Evolutionary conservation across 345 rosid genomes (phyloP), one percentile per base, ranked within the genome.

Genomic region (Citrus medica): DNA sequence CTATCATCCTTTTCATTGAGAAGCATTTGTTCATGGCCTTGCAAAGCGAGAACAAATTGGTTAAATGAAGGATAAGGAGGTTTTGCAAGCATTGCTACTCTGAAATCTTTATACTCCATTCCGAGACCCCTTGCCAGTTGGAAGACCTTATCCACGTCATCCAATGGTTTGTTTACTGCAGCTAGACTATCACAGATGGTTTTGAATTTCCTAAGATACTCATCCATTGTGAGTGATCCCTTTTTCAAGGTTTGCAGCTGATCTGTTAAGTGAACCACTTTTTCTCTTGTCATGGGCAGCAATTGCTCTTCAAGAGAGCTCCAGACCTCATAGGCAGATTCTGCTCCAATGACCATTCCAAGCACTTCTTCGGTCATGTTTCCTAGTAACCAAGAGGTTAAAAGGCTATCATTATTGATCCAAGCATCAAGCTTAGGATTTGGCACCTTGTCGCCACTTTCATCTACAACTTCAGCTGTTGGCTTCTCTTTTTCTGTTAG

Each of bases 1-100:
- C 5, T 55, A 5, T 55, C 22, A 16, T 55, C 7, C 4, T 4
- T 19, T 6, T 55, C 59, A 55, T 63, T 3, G 16, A 13, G 6
- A 0, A 12, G 8, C 12, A 9, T 25, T 66, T 51, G 14, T 12
- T 76, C 38, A 24, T 58, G n/a, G n/a, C n/a, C 53, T 2, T 65
- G 24, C 13, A 76, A 28, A 5, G 51, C 48, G 12, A 75, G 28
- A 13, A 62, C 17, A 46, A 75, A 75, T 62, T 75, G 14, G 25
- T 64, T 75, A 17, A 63, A 63, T 12, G 46, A 12, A 64, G 46
- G 78, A 46, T 75, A 64, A 21, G 16, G 71, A 28, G 78, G 63
- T 75, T 75, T 64, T 28, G 63, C 51, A 25, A 75, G 14, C 71
- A 65, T 65, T 48, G 13, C 33, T 30, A 48, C 4, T 17, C 0